A percentile compares a stretch with the other conserved stretches of the same genome.
These are phyloP conservation scores for Sclerotinia spermophila DNA, from an alignment of 2,329 filamentous ascomycete genomes.

Conservation along the genomic window DNA sequence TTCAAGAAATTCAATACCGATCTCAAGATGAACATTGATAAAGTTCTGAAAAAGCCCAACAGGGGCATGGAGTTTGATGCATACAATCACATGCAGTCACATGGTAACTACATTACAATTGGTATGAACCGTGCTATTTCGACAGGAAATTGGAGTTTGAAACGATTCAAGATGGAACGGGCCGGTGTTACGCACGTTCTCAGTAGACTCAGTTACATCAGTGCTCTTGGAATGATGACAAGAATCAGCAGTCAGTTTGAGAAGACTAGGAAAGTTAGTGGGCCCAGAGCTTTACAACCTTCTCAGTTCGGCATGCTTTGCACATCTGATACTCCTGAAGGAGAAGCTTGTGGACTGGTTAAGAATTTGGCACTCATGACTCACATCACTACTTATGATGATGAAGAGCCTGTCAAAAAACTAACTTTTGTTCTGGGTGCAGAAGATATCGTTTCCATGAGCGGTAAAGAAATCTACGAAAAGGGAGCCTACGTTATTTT, in stretches of 20 bases:
- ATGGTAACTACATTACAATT: slow-evolving; percentile 81
- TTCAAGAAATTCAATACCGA: slow-evolving; percentile 94
- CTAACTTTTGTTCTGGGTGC: slow-evolving; percentile 84
- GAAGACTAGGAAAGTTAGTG: slow-evolving; percentile 94
- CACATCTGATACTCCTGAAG: slow-evolving; percentile 95
- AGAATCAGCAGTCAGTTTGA: slow-evolving; percentile 98
- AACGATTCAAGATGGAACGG: slow-evolving; percentile 98
- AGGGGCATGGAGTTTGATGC: slow-evolving; percentile 86
- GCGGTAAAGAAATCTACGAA: slow-evolving; percentile 81
- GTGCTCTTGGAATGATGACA: slow-evolving; percentile 98
- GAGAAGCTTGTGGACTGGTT: slow-evolving; percentile 94
- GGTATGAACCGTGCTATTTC: slow-evolving; percentile 96
- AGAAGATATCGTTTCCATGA: slow-evolving; percentile 74
- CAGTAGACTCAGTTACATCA: slow-evolving; percentile 93
- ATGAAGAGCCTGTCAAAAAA: slow-evolving; percentile 83
- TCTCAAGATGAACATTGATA: slow-evolving; percentile 91
- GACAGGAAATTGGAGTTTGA: slow-evolving; percentile 96
- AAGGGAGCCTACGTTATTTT: slow-evolving; percentile 86
- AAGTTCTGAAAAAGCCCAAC: slow-evolving; percentile 90
- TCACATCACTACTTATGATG: slow-evolving; percentile 95
- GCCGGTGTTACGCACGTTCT: slow-evolving; percentile 95
- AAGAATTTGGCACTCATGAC: slow-evolving; percentile 99
- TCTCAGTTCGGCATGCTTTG: slow-evolving; percentile 99
- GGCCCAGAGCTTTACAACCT: slow-evolving; percentile 90
- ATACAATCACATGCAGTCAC: slow-evolving; percentile 75